phyloP scores from a whole-genome alignment of 768 basidiomycete genomes.

The Tylopilus subfusipes region DNA sequence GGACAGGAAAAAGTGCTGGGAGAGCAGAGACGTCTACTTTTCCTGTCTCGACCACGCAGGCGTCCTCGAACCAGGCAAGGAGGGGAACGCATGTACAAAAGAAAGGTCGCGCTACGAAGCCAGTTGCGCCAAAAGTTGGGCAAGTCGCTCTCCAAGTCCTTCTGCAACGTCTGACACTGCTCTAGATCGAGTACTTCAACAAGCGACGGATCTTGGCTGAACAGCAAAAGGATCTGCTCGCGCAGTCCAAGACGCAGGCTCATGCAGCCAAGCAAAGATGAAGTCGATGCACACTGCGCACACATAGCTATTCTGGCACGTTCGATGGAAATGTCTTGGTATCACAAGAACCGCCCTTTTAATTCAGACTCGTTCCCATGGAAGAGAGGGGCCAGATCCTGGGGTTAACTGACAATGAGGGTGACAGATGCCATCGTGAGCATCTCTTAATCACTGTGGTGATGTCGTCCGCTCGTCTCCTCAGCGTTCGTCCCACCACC shows the following conservation, averaged over 20 bases:
- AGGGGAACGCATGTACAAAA: constrained; percentile 51
- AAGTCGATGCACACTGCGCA: not conserved
- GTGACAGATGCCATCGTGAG: not conserved
- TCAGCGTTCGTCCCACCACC: not conserved
- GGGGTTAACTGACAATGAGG: not conserved
- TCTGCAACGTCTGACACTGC: not conserved
- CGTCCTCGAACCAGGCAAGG: constrained; percentile 75
- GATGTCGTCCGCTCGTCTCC: not conserved
- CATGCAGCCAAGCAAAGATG: constrained; percentile 26
- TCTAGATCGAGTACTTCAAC: constrained; percentile 92
- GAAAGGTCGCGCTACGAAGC: constrained; percentile 61
- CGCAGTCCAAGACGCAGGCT: constrained; percentile 40
- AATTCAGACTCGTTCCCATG: not conserved
- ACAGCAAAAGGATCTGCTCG: constrained; percentile 69
- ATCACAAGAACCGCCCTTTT: not conserved
- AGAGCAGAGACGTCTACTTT: constrained; percentile 78
- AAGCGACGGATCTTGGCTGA: constrained; percentile 80
- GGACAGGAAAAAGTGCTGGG: constrained; percentile 84
- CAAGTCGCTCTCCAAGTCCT: constrained; percentile 36
- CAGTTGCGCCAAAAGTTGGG: constrained; percentile 89
- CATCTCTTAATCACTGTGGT: not conserved
- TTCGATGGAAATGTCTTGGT: not conserved
- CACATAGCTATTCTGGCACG: not conserved
- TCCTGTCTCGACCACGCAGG: constrained; percentile 69
- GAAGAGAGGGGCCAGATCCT: not conserved